Conservation (phyloP, 202 grass and related monocot genomes). For the Bolboschoenoplectus hybrid region DNA sequence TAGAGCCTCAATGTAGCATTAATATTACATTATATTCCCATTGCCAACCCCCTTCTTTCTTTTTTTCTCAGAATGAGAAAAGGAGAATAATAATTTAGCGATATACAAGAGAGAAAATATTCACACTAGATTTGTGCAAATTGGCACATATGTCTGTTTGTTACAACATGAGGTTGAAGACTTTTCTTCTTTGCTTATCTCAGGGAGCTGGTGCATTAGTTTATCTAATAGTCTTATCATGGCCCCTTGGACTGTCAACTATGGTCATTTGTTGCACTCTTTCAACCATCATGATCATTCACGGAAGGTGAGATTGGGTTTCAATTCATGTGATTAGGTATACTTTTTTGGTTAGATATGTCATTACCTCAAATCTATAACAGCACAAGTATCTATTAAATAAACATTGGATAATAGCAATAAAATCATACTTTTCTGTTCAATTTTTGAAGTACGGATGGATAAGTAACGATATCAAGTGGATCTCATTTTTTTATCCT, state of each 20-base stretch:
- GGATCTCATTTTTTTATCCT: constrained; percentile 40
- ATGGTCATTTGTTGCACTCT: constrained; percentile 79
- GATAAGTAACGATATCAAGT: constrained; percentile 1
- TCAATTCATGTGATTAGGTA: constrained; percentile 32
- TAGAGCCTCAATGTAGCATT: background rate
- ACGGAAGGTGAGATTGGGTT: constrained; percentile 67
- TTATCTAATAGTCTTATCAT: constrained; percentile 91
- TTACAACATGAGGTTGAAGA: constrained; percentile 17
- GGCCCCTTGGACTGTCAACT: constrained; percentile 92
- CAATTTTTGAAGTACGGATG: background rate
- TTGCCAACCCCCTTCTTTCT: background rate
- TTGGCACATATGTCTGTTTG: constrained; percentile 6
- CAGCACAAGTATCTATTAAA: background rate
- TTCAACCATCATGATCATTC: constrained; percentile 78
- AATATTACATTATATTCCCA: background rate
- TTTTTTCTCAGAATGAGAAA: background rate
- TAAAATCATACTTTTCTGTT: constrained; percentile 38
- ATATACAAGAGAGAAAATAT: constrained; percentile 8
- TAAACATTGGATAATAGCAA: background rate
- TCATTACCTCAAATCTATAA: constrained; percentile 22
- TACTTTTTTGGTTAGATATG: constrained; percentile 9
- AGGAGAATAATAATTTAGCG: background rate
- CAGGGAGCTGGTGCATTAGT: constrained; percentile 91
- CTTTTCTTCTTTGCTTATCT: constrained; percentile 42
- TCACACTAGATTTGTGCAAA: constrained; percentile 8